Base-by-base conservation (phyloP, 805 yeast species). In the Kurtzmaniella fragi region DNA sequence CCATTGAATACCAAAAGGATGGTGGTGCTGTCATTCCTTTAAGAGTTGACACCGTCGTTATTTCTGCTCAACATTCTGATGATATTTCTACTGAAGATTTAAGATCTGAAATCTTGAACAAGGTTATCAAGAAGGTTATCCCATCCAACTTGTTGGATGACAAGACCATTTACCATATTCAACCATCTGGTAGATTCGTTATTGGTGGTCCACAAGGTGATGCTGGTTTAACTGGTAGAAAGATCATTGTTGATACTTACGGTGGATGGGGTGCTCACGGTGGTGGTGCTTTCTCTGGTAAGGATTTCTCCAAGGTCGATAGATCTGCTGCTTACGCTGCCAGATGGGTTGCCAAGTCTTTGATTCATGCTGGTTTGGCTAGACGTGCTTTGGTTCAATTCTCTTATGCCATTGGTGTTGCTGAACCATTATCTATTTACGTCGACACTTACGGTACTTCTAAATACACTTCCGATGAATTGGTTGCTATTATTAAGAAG, bases 181-280 rank as follows among this genome's bases (percentile, higher is more conserved):
- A 93, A 75, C 99, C 99, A 58, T 89, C 98, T 49, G 99, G 99
- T 57, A 85, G 98, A 74, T 93, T 93, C 81, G 96, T 93, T 60
- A 93, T 93, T 64, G 99, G 99, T 76, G 99, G 99, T 70, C 99
- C 99, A 56, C 99, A 93, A 75, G 99, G 99, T 81, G 99, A 93
- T 68, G 99, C 99, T 53, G 99, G 99, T 78, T 77, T 93, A 64
- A 93, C 99, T 54, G 99, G 99, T 71, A 88, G 99, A 78, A 93
- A 93, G 79, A 93, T 93, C 71, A 93, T 93, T 61, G 99, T 93
- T 65, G 99, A 93, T 73, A 95, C 99, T 51, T 93, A 93, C 76
- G 99, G 99, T 77, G 99, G 99, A 62, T 95, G 99, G 95, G 97
- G 99, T 73, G 98, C 99, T 62, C 99, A 93, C 79, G 99, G 99